Conservation (phyloP, 768 basidiomycete genomes). For the Lepiota subincarnata region DNA sequence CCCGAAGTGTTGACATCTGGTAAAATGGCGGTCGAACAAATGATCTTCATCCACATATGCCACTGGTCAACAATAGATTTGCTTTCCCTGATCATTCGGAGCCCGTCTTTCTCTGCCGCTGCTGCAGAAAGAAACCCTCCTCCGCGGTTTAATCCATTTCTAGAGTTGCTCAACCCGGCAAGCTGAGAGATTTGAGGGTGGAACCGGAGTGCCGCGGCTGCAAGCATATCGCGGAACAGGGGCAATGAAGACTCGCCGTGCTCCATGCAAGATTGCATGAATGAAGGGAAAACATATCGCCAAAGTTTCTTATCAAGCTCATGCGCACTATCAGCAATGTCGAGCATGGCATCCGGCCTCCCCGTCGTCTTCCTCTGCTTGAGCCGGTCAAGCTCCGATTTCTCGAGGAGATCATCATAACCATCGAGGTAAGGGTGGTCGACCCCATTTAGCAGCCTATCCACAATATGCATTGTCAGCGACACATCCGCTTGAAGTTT, state of each 20-base stretch:
- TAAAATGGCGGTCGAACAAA: slow-evolving; percentile 77
- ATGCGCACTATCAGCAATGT: slow-evolving; percentile 68
- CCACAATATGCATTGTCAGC: slow-evolving; percentile 25
- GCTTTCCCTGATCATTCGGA: slow-evolving; percentile 52
- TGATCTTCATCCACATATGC: slow-evolving; percentile 77
- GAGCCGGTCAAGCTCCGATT: slow-evolving; percentile 54
- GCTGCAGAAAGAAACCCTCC: slow-evolving; percentile 41
- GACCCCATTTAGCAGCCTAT: slow-evolving; percentile 52
- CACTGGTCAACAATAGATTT: slow-evolving; percentile 67
- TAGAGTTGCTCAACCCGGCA: slow-evolving; percentile 59
- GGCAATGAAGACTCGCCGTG: slow-evolving; percentile 40
- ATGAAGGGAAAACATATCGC: slow-evolving; percentile 65
- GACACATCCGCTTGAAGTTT: slow-evolving; percentile 23
- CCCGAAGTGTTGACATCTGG: slow-evolving; percentile 67
- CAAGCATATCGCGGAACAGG: slow-evolving; percentile 59
- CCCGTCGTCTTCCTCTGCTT: slow-evolving; percentile 62
- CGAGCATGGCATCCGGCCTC: slow-evolving; percentile 53
- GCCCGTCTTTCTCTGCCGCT: slow-evolving; percentile 47
- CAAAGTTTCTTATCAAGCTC: slow-evolving; percentile 69
- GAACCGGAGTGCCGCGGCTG: slow-evolving; percentile 65
- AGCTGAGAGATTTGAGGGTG: slow-evolving; percentile 69
- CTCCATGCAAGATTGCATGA: slow-evolving; percentile 56
- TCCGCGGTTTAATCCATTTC: slow-evolving; percentile 29
- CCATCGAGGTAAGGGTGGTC: slow-evolving; percentile 51
- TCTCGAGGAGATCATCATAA: slow-evolving; percentile 64